Evolutionary conservation across 768 basidiomycete species (phyloP).

Genomic region (Mycena alexandri): DNA sequence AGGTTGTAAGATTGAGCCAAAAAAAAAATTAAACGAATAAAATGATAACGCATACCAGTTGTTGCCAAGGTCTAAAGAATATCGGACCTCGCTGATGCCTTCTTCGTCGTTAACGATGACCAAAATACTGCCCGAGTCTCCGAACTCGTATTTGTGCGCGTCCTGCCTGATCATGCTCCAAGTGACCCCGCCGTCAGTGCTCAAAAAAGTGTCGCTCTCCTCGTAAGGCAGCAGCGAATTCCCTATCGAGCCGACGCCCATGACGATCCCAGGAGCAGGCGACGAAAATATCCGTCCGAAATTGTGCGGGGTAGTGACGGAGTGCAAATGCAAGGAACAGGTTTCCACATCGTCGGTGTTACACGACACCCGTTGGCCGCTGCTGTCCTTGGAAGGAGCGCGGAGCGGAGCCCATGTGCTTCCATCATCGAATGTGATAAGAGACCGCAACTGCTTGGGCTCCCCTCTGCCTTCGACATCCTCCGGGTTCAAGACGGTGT

Average conservation of each 20-base stretch:
- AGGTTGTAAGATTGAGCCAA: neutral
- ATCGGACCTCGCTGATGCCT: slow-evolving; percentile 72
- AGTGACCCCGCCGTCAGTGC: slow-evolving; percentile 87
- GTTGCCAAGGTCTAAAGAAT: slow-evolving; percentile 86
- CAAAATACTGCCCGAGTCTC: slow-evolving; percentile 86
- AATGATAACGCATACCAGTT: slow-evolving; percentile 74
- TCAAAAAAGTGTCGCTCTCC: slow-evolving; percentile 94
- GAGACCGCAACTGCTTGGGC: slow-evolving; percentile 80
- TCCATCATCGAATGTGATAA: slow-evolving; percentile 93
- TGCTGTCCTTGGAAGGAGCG: slow-evolving; percentile 67
- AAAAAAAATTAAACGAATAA: slow-evolving; percentile 9
- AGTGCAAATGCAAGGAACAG: slow-evolving; percentile 93
- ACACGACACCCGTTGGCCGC: slow-evolving; percentile 76
- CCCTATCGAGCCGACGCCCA: slow-evolving; percentile 96
- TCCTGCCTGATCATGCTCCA: slow-evolving; percentile 84
- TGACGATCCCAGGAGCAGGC: slow-evolving; percentile 92
- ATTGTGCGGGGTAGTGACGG: slow-evolving; percentile 93
- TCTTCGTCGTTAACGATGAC: slow-evolving; percentile 91
- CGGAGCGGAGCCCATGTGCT: slow-evolving; percentile 82
- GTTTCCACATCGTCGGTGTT: slow-evolving; percentile 63
- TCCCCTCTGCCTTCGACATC: slow-evolving; percentile 81
- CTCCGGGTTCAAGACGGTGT: slow-evolving; percentile 85
- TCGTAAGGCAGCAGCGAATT: slow-evolving; percentile 75
- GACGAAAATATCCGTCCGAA: slow-evolving; percentile 95
- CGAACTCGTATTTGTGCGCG: slow-evolving; percentile 96